Conservation (phyloP, 306 rosid genomes). For the Cicer yamashitae region DNA sequence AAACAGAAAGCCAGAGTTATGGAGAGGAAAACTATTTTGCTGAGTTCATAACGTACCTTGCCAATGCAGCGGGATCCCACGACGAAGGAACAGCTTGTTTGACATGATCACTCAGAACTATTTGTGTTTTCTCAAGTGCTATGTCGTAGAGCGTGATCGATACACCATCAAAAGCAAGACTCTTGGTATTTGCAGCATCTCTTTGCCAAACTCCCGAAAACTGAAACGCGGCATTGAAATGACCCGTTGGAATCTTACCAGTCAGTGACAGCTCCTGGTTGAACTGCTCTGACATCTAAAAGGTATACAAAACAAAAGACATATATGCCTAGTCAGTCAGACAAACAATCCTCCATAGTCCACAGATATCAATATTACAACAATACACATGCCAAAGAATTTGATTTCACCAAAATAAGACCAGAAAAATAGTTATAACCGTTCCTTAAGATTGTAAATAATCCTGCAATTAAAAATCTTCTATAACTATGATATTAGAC, state of each 20-base stretch:
- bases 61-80: conserved; percentile 87
- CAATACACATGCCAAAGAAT: not conserved
- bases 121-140: conserved; percentile 74
- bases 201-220: conserved; percentile 80
- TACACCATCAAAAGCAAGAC: conserved; percentile 80
- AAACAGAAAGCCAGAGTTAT: not conserved
- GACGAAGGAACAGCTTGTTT: conserved; percentile 81
- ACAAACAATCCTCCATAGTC: conserved; percentile 7
- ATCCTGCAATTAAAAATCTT: not conserved
- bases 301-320: conserved; percentile 1
- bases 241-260: conserved; percentile 85
- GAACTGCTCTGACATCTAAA: conserved; percentile 87
- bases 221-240: conserved; percentile 79
- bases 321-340: conserved; percentile 21
- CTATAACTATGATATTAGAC: not conserved
- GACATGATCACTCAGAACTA: conserved; percentile 63
- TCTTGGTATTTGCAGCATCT: conserved; percentile 83
- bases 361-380: not conserved
- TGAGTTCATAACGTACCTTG: conserved; percentile 60
- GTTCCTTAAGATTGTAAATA: not conserved
- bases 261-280: conserved; percentile 79
- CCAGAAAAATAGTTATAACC: not conserved
- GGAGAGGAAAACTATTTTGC: not conserved
- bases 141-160: conserved; percentile 68
- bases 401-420: not conserved